Conservation (phyloP, 306 rosid genomes). For the Mimosa pudica region DNA sequence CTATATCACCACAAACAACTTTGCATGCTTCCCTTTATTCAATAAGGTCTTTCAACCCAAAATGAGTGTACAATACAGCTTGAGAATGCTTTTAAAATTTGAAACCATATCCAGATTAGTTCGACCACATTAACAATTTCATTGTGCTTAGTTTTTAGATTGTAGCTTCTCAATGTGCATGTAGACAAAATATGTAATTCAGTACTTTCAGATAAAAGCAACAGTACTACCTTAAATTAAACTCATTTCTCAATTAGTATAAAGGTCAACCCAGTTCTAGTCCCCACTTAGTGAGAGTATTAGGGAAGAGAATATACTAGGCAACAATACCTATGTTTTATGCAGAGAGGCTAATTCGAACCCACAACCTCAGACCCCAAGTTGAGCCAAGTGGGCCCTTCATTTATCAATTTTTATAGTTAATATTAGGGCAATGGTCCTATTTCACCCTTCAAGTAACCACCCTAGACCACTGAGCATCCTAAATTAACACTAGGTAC, state of each 20-base stretch:
- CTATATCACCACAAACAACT: not conserved
- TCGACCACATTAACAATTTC: not conserved
- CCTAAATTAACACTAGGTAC: too few species aligned
- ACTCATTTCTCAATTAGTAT: not conserved
- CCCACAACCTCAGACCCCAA: too few species aligned
- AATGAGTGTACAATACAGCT: not conserved
- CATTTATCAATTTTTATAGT: too few species aligned
- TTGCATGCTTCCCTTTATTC: not conserved
- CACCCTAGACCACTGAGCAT: too few species aligned
- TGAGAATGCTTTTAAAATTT: not conserved
- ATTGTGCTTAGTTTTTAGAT: not conserved
- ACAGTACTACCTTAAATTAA: not conserved
- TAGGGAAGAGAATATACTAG: too few species aligned
- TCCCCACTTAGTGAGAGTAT: too few species aligned
- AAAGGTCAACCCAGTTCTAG: too few species aligned
- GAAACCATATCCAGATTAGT: not conserved
- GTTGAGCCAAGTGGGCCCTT: too few species aligned
- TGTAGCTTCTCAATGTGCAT: not conserved
- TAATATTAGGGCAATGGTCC: too few species aligned
- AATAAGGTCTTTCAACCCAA: conserved; percentile 4
- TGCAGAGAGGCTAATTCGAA: too few species aligned
- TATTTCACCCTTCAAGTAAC: too few species aligned
- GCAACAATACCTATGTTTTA: too few species aligned
- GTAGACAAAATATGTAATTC: not conserved
- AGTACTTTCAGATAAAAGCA: not conserved